These are phyloP conservation scores for Thalassiosira oceanica DNA, from an alignment of 352 stramenopile genomes.

Conservation along the genomic window DNA sequence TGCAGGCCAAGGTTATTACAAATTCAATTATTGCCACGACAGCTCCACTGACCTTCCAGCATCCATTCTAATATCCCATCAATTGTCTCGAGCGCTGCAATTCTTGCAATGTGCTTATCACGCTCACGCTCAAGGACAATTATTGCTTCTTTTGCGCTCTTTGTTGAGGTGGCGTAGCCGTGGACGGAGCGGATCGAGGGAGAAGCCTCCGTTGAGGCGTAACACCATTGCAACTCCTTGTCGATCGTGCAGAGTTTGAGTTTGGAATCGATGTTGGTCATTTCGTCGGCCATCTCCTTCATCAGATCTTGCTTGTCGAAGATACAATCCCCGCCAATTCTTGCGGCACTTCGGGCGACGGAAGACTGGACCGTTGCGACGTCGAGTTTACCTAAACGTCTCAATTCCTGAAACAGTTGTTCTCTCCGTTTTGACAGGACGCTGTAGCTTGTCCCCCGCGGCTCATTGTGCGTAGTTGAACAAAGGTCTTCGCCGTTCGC, in stretches of 20 bases:
- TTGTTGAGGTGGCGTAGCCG: conserved; percentile 87
- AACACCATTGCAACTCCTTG: conserved; percentile 89
- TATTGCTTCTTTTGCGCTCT: conserved; percentile 72
- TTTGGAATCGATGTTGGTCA: conserved; percentile 44
- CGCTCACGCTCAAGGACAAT: conserved; percentile 85
- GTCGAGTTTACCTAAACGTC: conserved; percentile 14
- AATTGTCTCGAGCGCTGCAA: conserved; percentile 88
- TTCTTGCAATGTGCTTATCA: conserved; percentile 84
- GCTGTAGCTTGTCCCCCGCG: conserved; percentile 5
- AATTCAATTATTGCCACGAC: no score
- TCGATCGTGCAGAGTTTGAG: conserved; percentile 84
- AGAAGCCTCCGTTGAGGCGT: conserved; percentile 81
- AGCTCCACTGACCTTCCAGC: no score
- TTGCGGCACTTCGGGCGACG: conserved; percentile 30
- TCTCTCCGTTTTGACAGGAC: conserved; percentile 22
- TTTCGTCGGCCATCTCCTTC: conserved; percentile 61
- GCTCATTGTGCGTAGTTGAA: conserved; percentile 13
- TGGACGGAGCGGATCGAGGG: conserved; percentile 90
- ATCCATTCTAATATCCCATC: conserved; percentile 90
- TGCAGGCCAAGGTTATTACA: conserved; percentile 1
- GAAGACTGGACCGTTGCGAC: conserved; percentile 33
- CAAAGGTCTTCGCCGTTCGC: background rate
- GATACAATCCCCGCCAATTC: conserved; percentile 33
- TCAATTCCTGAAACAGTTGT: conserved; percentile 36
- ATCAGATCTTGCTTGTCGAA: conserved; percentile 64